Base-by-base conservation (phyloP, 495 filamentous ascomycete genomes). In the Aspergillus incahuasiensis region DNA sequence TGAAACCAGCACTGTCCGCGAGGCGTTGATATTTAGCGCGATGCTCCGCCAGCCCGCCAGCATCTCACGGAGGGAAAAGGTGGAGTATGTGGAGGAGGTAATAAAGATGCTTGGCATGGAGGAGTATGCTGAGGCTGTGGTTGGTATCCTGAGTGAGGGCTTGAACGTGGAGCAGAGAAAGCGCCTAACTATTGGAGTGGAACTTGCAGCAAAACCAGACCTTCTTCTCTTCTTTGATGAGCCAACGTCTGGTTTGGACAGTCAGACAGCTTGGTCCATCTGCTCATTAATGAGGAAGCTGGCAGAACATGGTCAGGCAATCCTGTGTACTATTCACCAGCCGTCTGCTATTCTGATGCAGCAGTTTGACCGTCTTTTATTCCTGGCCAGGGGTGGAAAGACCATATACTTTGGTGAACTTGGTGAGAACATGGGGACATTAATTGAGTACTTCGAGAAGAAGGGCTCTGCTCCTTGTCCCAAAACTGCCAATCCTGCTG, bases 311-410 rank as follows among this genome's bases (percentile, higher is more conserved):
- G 91, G 91, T 9, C 90, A 95, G 67, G 89, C 91, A 28, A 86
- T 96, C 68, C 80, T 96, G 13, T 92, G 89, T 68, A 96, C 91
- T 6, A 96, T 97, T 59, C 92, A 97, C 70, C 92, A 97, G 62
- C 91, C 91, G 2, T 91, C 87, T 0, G 89, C 90, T 38, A 88
- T 92, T 72, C 77, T 97, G 40, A 94, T 97, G 76, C 85, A 95
- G 65, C 82, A 88, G 52, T 97, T 97, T 63, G 92, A 97, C 64
- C 82, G 87, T 11, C 77, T 97, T 5, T 75, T 94, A n/a, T 90
- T 95, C 69, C 73, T 95, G 34, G 82, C 83, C 12, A 84, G 79
- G 54, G 90, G 89, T 43, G 91, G 90, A 28, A 81, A 77, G 57
- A 88, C 88, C 0, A 86, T 95, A 35, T 94, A 95, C 71, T 95